phyloP scores from a whole-genome alignment of 2,329 filamentous ascomycete species.

The Beauveria asiatica region DNA sequence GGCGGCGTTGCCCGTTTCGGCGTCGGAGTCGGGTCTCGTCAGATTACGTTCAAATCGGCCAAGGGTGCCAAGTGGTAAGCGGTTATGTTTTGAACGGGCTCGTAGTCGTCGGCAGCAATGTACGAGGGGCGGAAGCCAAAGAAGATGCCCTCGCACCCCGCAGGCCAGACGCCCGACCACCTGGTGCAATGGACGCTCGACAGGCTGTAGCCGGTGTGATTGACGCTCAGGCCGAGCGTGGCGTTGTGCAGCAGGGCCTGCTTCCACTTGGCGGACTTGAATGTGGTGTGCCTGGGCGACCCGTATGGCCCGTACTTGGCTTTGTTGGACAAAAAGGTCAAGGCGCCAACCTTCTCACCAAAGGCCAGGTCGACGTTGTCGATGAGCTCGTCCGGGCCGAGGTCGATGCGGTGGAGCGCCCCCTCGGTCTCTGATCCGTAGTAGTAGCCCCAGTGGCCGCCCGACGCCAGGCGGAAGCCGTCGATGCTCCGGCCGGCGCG shows the following conservation, averaged over 20 bases:
- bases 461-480: not conserved
- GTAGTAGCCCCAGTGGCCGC: not conserved
- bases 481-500: not conserved
- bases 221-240: not conserved
- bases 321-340: not conserved
- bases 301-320: not conserved
- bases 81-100: no score
- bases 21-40: no score
- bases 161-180: fast-evolving
- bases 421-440: not conserved
- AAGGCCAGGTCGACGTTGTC: not conserved
- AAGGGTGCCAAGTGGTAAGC: no score
- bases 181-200: not conserved
- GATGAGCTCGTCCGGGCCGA: not conserved
- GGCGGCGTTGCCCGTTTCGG: no score
- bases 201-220: not conserved
- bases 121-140: not conserved
- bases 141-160: not conserved
- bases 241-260: not conserved
- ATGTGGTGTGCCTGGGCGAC: not conserved
- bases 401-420: not conserved
- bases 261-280: no score
- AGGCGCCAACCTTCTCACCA: not conserved
- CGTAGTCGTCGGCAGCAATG: not conserved
- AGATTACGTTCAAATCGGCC: no score